A percentile compares a stretch with the other conserved stretches of the same genome.
These are phyloP conservation scores for Galerina sulciceps DNA, from an alignment of 768 basidiomycete species.

Conservation along the genomic window DNA sequence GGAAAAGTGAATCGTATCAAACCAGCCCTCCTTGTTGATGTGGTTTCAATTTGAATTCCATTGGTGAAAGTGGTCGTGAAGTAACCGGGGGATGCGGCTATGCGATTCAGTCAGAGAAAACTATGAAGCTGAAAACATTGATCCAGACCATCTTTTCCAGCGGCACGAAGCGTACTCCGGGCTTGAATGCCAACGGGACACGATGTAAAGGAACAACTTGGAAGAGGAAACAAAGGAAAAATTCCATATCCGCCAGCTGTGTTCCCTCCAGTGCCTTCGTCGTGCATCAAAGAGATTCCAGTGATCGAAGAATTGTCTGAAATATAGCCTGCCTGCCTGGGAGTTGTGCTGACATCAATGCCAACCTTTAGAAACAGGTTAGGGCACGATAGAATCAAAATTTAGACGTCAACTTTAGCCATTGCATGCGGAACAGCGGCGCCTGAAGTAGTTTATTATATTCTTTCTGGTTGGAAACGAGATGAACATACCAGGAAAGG, in stretches of 20 bases:
- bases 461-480: neutral
- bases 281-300: slow-evolving; percentile 56
- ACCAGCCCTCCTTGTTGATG: slow-evolving; percentile 62
- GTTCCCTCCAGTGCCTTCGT: slow-evolving; percentile 60
- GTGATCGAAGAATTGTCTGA: slow-evolving; percentile 45
- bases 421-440: slow-evolving; percentile 55
- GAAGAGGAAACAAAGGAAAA: slow-evolving; percentile 53
- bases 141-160: slow-evolving; percentile 44
- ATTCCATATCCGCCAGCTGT: slow-evolving; percentile 54
- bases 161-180: slow-evolving; percentile 44
- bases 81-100: slow-evolving; percentile 51
- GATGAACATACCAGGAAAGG: slow-evolving; percentile 43
- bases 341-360: slow-evolving; percentile 52
- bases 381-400: neutral
- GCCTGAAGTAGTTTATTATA: slow-evolving; percentile 21
- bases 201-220: slow-evolving; percentile 41
- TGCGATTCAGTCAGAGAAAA: neutral
- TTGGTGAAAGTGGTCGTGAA: slow-evolving; percentile 53
- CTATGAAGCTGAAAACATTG: neutral
- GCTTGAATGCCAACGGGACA: slow-evolving; percentile 46
- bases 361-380: slow-evolving; percentile 39
- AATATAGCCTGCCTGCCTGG: slow-evolving; percentile 56
- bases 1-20: slow-evolving; percentile 65
- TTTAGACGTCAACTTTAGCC: slow-evolving; percentile 43
- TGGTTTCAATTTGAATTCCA: slow-evolving; percentile 55